Evolutionary conservation across 176 grass and related monocot genomes (phyloP).

Genomic region (Neostapfia colusana): DNA sequence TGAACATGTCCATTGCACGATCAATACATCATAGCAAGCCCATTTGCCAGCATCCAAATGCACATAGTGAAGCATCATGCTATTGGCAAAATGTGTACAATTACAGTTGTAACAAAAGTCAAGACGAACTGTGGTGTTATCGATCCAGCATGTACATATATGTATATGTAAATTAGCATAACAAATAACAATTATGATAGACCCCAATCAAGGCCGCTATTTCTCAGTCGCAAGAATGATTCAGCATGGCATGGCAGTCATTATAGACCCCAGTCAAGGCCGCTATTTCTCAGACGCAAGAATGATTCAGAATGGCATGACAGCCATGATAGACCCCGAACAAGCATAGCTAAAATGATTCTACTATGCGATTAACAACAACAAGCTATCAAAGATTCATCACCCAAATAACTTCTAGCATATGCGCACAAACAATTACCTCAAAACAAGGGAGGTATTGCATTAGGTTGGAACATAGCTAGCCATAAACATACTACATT

Average conservation of each 20-base stretch:
- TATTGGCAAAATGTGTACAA: not conserved
- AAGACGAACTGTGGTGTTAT: not conserved
- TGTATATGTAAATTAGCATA: constrained; percentile 6
- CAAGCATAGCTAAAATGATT: not conserved
- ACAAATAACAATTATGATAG: not conserved
- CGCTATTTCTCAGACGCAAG: not conserved
- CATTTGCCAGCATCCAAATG: not conserved
- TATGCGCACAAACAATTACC: not conserved
- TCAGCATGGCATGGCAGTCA: not conserved
- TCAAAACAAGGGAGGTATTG: not conserved
- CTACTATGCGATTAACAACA: not conserved
- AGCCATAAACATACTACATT: constrained; percentile 22
- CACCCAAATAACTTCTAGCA: not conserved
- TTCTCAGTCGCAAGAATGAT: not conserved
- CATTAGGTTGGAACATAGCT: not conserved
- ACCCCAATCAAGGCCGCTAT: constrained; percentile 1
- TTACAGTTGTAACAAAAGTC: constrained; percentile 14
- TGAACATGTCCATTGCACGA: not conserved
- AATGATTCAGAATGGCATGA: not conserved
- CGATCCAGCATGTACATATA: not conserved
- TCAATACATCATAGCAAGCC: not conserved
- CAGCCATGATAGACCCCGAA: not conserved
- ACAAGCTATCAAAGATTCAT: not conserved
- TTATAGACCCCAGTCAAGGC: not conserved
- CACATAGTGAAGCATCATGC: not conserved